Evolutionary conservation across 2,329 filamentous ascomycete species (phyloP), one percentile per base, ranked within the genome.

Genomic region (Hymenoscyphus albidus): DNA sequence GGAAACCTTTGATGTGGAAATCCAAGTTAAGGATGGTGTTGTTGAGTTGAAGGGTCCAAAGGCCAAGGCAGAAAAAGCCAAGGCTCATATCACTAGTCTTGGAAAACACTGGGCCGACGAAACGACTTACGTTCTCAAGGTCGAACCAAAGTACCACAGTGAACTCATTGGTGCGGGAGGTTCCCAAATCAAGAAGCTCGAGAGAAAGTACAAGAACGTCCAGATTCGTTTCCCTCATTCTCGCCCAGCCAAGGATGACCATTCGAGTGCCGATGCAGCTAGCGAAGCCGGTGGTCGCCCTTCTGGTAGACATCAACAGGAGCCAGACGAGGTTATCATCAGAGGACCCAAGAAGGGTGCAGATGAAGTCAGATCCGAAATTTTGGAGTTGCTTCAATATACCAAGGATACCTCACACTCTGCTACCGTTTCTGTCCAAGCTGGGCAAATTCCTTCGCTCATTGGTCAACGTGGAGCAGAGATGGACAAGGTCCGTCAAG

Each of bases 11-110:
- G 86, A 89, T 65, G 87, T 89, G 5, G 86, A 89, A 65, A 89
- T 99, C 68, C 93, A 97, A 78, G 89, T 98, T 48, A 88, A 96
- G 70, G 92, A 97, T 72, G 95, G 95, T 70, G 93, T 93, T 78
- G 92, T 98, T 59, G 92, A 97, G 78, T 87, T 99, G 71, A 97
- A 96, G 82, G 95, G 96, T 32, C 94, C 95, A 59, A 92, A 96
- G 80, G 92, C 92, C 60, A 98, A 98, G 83, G 92, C 93, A 1
- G 93, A 97, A 76, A 87, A 88, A 59, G 92, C 92, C 69, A 95
- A 91, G 77, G 81, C 88, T 48, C 88, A 97, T 74, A 97, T 99
- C 70, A 81, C 88, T 68, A 84, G 87, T 48, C 81, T 97, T 69
- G 89, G 86, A 51, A 92, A 90, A 76, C 91, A 91, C 75, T 85